Conservation (phyloP, 106 monocot species). For the Allium cepa region DNA sequence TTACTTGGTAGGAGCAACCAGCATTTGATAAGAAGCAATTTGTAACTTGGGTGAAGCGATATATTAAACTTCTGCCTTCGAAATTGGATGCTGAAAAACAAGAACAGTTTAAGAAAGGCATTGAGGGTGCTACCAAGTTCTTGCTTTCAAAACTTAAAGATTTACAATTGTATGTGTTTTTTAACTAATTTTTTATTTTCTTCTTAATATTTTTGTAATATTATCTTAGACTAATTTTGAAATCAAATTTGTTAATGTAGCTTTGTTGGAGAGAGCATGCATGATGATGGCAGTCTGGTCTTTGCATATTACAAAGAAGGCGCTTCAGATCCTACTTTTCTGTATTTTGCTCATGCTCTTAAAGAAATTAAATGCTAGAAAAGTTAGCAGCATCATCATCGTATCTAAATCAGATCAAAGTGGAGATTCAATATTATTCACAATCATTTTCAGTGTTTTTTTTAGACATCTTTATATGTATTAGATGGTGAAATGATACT, state of each 20-base stretch:
- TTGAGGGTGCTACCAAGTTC: slow-evolving; percentile 71
- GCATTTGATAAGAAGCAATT: slow-evolving; percentile 81
- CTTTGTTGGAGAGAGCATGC: slow-evolving; percentile 55
- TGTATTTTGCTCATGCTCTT: slow-evolving; percentile 29
- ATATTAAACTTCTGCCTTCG: slow-evolving; percentile 40
- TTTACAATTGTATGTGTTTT: slow-evolving; percentile 61
- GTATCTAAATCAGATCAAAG: too few relatives aligned
- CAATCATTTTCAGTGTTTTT: too few relatives aligned
- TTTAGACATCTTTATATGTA: too few relatives aligned
- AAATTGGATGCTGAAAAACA: slow-evolving; percentile 54
- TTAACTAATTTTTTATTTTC: neutral
- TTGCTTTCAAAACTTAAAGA: slow-evolving; percentile 68
- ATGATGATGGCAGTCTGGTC: slow-evolving; percentile 43
- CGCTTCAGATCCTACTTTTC: slow-evolving; percentile 41
- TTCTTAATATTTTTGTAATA: neutral
- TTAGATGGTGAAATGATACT: too few relatives aligned
- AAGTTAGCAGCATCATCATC: too few relatives aligned
- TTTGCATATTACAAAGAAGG: slow-evolving; percentile 51
- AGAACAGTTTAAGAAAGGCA: slow-evolving; percentile 56
- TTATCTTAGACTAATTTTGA: neutral
- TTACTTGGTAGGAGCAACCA: slow-evolving; percentile 54
- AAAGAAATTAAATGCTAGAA: slow-evolving; percentile 45
- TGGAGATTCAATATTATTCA: too few relatives aligned
- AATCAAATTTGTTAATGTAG: slow-evolving; percentile 10
- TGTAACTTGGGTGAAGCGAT: slow-evolving; percentile 56